Evolutionary conservation across 805 yeast species (phyloP).

Genomic region (Saccharomycopsis sp.): DNA sequence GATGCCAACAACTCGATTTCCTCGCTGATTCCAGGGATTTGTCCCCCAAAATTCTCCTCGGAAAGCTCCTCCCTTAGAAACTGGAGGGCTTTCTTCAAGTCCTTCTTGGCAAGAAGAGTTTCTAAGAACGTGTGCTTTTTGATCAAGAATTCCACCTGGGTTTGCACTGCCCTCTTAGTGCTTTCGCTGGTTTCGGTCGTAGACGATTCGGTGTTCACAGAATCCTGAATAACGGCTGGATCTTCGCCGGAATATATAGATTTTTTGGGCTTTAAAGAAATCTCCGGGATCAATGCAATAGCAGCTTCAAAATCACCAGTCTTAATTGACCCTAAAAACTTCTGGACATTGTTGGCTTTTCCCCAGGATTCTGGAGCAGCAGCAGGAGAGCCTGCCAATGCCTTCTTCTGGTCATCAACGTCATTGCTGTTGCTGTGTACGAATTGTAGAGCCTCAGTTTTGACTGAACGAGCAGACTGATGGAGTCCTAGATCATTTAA

Average conservation of each 20-base stretch:
- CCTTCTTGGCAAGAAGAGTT: slow-evolving; percentile 29
- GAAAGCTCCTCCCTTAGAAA: slow-evolving; percentile 33
- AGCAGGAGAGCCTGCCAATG: slow-evolving; percentile 19
- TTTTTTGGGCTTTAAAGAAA: slow-evolving; percentile 5
- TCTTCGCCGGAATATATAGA: slow-evolving; percentile 24
- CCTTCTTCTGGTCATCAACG: neutral
- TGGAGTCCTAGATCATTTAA: slow-evolving; percentile 43
- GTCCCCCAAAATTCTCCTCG: slow-evolving; percentile 24
- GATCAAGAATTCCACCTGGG: slow-evolving; percentile 27
- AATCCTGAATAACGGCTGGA: slow-evolving; percentile 13
- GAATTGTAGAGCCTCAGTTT: slow-evolving; percentile 30
- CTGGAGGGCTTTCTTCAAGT: slow-evolving; percentile 31
- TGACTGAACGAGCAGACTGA: slow-evolving; percentile 33
- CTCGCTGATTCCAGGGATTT: slow-evolving; percentile 24
- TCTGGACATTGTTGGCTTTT: slow-evolving; percentile 33
- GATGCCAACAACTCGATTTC: slow-evolving; percentile 23
- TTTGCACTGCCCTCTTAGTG: neutral
- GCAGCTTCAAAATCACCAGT: slow-evolving; percentile 39
- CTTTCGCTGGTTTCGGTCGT: neutral
- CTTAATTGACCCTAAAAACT: slow-evolving; percentile 33
- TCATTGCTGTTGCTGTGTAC: slow-evolving; percentile 10
- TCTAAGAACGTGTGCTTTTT: slow-evolving; percentile 39
- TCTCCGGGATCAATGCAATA: slow-evolving; percentile 25
- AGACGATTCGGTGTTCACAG: neutral
- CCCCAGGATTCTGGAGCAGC: slow-evolving; percentile 31